phyloP scores from a whole-genome alignment of 1,139 yeast species.

The Scheffersomyces segobiensis region DNA sequence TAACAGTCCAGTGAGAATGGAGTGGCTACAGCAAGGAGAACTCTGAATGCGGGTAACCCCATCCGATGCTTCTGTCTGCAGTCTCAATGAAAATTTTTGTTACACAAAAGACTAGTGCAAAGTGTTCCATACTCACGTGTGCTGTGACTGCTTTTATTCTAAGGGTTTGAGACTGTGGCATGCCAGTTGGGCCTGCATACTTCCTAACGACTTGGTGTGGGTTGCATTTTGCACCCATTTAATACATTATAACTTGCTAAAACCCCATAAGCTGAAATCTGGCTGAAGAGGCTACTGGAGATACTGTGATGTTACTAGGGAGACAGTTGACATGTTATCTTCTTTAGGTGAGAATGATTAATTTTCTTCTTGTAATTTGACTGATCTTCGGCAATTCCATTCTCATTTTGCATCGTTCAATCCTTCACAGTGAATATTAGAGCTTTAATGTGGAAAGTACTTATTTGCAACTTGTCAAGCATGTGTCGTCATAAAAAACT shows the following conservation, averaged over 20 bases:
- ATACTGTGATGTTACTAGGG: background rate
- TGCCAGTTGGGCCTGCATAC: background rate
- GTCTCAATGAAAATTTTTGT: conserved; percentile 13
- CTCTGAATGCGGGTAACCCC: conserved; percentile 1
- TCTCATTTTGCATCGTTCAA: background rate
- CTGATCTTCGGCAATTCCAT: background rate
- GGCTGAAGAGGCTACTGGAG: background rate
- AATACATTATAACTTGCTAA: background rate
- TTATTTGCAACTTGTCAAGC: background rate
- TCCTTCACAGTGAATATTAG: background rate
- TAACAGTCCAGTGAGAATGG: conserved; percentile 1
- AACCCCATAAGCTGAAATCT: background rate
- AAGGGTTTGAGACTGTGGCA: background rate
- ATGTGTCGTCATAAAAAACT: no score
- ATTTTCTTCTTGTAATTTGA: background rate
- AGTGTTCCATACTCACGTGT: background rate
- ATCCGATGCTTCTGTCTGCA: conserved; percentile 7
- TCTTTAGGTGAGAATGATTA: no score
- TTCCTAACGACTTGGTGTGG: background rate
- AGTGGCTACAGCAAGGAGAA: background rate
- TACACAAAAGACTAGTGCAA: conserved; percentile 5
- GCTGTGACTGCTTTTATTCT: conserved; percentile 23
- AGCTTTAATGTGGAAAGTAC: background rate
- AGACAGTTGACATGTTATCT: no score
- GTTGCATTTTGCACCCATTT: background rate